Percentiles rank a stretch among this genome's conserved stretches.
Evolutionary conservation across 2,329 filamentous ascomycete genomes (phyloP).

Genomic region (Ceratocystis albifundus): DNA sequence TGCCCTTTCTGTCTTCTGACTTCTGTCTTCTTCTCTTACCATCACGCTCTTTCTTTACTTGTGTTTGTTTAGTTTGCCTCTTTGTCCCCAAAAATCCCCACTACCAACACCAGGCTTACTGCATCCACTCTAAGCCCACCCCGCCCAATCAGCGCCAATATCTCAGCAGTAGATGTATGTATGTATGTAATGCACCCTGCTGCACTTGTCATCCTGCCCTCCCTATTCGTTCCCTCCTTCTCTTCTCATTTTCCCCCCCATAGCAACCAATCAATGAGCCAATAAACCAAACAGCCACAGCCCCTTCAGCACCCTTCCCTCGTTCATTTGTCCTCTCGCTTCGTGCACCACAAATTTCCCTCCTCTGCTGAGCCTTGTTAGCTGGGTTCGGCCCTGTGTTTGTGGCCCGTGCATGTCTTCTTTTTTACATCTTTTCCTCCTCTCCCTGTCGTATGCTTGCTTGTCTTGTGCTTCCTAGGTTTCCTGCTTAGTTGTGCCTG

Average conservation of each 20-base stretch:
- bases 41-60: no score
- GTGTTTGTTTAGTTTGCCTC: no score
- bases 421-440: background rate
- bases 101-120: background rate
- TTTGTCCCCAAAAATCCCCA: background rate
- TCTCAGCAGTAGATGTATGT: no score
- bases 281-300: background rate
- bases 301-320: background rate
- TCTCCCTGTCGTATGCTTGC: background rate
- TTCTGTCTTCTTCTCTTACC: no score
- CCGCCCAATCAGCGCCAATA: background rate
- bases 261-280: background rate
- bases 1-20: no score
- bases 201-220: background rate
- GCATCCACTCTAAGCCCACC: background rate
- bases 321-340: background rate
- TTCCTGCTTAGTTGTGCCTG: background rate
- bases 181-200: no score
- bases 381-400: background rate
- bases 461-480: background rate
- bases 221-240: background rate
- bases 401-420: background rate
- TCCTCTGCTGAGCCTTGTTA: background rate
- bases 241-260: background rate
- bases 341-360: constrained; percentile 7